These are phyloP conservation scores for Lycium ferocissimum DNA, from an alignment of 257 asterid species.

Conservation along the genomic window DNA sequence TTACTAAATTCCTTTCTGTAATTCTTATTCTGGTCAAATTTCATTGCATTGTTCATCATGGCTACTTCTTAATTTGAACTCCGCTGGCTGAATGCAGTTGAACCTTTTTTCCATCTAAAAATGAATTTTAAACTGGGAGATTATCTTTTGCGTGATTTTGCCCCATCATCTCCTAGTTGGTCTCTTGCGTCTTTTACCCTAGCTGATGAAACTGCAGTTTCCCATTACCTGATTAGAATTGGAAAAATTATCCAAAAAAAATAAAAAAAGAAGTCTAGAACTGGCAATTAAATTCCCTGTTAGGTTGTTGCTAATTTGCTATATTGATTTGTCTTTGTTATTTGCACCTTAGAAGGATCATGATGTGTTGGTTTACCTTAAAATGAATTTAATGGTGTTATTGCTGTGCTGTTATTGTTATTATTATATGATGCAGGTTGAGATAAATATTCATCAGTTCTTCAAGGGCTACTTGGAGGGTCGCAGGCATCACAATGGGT, in stretches of 20 bases:
- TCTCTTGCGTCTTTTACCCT: conserved; percentile 11
- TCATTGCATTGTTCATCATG: neutral
- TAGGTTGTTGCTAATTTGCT: neutral
- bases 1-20: neutral
- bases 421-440: conserved; percentile 56
- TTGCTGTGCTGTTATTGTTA: neutral
- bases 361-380: neutral
- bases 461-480: conserved; percentile 84
- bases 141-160: conserved; percentile 6
- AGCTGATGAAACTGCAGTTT: conserved; percentile 9
- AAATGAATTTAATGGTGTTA: neutral
- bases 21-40: conserved; percentile 6
- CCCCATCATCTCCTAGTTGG: conserved; percentile 12
- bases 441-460: conserved; percentile 69
- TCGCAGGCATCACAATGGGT: conserved; percentile 59
- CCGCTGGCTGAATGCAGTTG: neutral
- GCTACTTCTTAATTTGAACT: conserved; percentile 13
- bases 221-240: neutral
- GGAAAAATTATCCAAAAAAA: neutral
- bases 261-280: neutral
- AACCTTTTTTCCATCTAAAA: neutral
- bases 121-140: conserved; percentile 20
- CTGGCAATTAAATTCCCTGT: conserved; percentile 17
- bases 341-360: conserved; percentile 6
- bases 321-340: conserved; percentile 19